Conservation (phyloP, 192 early-diverging fungal species). For the Backusella liffmaniae region DNA sequence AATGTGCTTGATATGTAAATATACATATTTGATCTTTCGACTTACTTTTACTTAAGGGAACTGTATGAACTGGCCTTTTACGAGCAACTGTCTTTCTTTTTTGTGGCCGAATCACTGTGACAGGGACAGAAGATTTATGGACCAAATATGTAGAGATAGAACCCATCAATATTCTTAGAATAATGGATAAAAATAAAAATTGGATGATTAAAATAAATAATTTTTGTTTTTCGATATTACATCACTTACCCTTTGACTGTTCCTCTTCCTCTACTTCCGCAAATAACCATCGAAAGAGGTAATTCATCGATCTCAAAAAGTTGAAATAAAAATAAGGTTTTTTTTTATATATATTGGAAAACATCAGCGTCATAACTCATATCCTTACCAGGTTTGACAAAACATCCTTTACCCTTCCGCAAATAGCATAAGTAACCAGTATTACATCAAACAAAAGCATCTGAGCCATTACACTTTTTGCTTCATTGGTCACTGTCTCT, state of each 20-base stretch:
- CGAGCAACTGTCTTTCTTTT: constrained; percentile 33
- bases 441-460: constrained; percentile 39
- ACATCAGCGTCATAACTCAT: not conserved
- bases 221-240: not conserved
- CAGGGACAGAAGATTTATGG: constrained; percentile 54
- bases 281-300: constrained; percentile 47
- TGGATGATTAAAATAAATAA: not conserved
- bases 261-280: constrained; percentile 47
- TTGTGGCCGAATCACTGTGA: constrained; percentile 47
- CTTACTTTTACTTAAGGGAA: constrained; percentile 26
- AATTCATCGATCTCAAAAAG: constrained; percentile 39
- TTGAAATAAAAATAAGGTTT: not conserved
- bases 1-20: not conserved
- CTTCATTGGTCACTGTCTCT: constrained; percentile 18
- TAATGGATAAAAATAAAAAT: not conserved
- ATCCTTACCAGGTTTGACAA: constrained; percentile 25
- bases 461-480: constrained; percentile 24
- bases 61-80: constrained; percentile 15
- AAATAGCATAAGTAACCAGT: constrained; percentile 25
- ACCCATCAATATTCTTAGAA: constrained; percentile 43
- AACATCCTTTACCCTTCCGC: constrained; percentile 32
- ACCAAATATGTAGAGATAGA: constrained; percentile 54
- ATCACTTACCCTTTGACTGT: constrained; percentile 44
- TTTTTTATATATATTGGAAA: not conserved
- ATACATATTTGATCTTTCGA: not conserved